These are phyloP conservation scores for Leersia perrieri DNA, from an alignment of 176 grass and related monocot species.

Conservation along the genomic window DNA sequence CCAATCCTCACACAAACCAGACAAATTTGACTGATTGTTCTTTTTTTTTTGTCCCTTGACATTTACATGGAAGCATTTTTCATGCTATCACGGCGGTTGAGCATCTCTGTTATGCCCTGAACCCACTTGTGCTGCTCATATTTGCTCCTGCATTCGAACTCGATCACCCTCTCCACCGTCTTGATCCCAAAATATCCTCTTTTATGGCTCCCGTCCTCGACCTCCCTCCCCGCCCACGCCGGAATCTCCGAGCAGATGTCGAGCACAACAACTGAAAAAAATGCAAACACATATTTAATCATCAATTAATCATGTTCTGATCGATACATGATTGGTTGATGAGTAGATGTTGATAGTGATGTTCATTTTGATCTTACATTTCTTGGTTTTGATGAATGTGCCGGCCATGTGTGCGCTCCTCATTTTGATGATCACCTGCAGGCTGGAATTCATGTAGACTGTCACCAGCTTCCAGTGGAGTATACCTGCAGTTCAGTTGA, in stretches of 20 bases:
- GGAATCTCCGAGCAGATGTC: conserved; percentile 60
- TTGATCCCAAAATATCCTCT: conserved; percentile 80
- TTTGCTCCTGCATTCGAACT: conserved; percentile 86
- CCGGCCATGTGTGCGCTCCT: conserved; percentile 92
- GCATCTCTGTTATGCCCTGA: conserved; percentile 70
- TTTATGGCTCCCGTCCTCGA: conserved; percentile 51
- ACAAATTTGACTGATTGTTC: background rate
- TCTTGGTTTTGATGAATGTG: conserved; percentile 88
- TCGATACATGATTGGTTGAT: too few relatives aligned
- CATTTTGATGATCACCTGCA: conserved; percentile 79
- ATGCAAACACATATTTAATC: background rate
- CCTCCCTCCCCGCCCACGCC: conserved; percentile 83
- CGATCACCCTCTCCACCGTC: conserved; percentile 71
- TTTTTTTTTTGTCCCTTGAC: conserved; percentile 10
- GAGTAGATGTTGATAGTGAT: background rate
- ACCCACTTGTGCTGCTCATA: conserved; percentile 65
- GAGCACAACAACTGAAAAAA: conserved; percentile 55
- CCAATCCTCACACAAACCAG: background rate
- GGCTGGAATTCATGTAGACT: conserved; percentile 55
- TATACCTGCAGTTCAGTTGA: conserved; percentile 45
- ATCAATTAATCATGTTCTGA: background rate
- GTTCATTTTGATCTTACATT: conserved; percentile 49
- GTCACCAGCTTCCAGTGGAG: conserved; percentile 95
- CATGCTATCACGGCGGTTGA: conserved; percentile 53
- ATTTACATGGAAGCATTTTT: conserved; percentile 32